Conservation (phyloP, 805 yeast genomes). For the Candida corydali region DNA sequence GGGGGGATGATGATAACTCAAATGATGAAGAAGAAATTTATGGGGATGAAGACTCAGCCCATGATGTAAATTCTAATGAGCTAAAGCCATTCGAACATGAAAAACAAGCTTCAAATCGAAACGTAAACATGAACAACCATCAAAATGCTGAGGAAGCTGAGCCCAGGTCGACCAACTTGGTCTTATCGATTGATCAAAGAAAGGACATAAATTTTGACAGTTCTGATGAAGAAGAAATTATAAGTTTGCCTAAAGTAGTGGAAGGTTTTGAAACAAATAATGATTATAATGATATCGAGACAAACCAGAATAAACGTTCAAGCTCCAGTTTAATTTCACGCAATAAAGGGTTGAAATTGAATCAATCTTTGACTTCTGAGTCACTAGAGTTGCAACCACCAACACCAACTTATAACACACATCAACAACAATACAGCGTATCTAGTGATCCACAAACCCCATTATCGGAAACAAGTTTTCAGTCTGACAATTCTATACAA, state of each 20-base stretch:
- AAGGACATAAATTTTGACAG: constrained; percentile 3
- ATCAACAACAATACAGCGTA: constrained; percentile 7
- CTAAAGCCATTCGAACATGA: not conserved
- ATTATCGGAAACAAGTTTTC: constrained; percentile 30
- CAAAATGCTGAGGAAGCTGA: not conserved
- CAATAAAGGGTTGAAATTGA: not conserved
- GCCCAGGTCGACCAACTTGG: not conserved
- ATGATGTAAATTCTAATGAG: constrained; percentile 5
- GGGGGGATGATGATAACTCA: constrained; percentile 9
- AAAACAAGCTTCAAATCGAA: constrained; percentile 1
- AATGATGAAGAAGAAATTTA: constrained; percentile 7
- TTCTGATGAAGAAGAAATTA: constrained; percentile 7
- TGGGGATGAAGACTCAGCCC: constrained; percentile 6
- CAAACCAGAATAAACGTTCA: no score
- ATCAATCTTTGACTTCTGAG: not conserved
- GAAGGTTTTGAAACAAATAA: constrained; percentile 1
- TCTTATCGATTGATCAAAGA: constrained; percentile 8
- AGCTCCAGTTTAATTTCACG: not conserved
- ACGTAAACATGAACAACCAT: not conserved
- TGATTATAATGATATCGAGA: not conserved
- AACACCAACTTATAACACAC: constrained; percentile 13
- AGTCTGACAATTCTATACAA: constrained; percentile 40
- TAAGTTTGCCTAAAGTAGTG: not conserved
- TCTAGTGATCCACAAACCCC: constrained; percentile 26
- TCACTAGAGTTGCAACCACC: constrained; percentile 14